Evolutionary conservation across 2,329 filamentous ascomycete species (phyloP).

Genomic region (Aspergillus sp.): DNA sequence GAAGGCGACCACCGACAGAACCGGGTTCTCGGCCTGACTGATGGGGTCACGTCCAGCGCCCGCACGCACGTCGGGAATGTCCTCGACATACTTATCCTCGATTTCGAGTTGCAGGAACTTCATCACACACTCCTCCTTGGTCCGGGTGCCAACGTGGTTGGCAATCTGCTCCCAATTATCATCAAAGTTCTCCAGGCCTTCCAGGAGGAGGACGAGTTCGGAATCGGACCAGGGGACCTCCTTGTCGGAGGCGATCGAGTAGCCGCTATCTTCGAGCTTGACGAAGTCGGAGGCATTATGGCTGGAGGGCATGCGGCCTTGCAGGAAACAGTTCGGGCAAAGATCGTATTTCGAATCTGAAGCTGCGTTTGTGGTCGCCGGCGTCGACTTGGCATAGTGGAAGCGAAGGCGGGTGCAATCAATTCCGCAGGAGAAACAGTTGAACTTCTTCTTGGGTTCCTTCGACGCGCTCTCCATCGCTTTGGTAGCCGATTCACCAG

Average conservation of each 20-base stretch:
- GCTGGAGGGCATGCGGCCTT: conserved; percentile 77
- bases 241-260: conserved; percentile 74
- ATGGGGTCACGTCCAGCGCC: conserved; percentile 82
- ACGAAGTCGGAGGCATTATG: conserved; percentile 79
- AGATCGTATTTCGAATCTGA: conserved; percentile 75
- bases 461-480: conserved; percentile 59
- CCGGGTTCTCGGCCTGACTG: conserved; percentile 89
- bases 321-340: conserved; percentile 86
- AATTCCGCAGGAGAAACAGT: conserved; percentile 88
- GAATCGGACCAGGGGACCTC: conserved; percentile 89
- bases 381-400: conserved; percentile 64
- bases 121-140: conserved; percentile 91
- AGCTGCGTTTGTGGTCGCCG: conserved; percentile 56
- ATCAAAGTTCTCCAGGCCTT: conserved; percentile 88
- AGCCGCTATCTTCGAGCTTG: conserved; percentile 84
- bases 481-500: conserved; percentile 59
- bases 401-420: conserved; percentile 77
- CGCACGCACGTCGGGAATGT: conserved; percentile 66
- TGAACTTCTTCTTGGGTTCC: conserved; percentile 65
- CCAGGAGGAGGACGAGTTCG: conserved; percentile 83
- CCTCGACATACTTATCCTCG: conserved; percentile 93
- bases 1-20: conserved; percentile 95
- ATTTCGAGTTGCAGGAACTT: conserved; percentile 97
- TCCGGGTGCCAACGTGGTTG: conserved; percentile 86
- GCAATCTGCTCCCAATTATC: conserved; percentile 95